Evolutionary conservation across 352 stramenopile species (phyloP).

Genomic region (Elongisporangium undulatum): DNA sequence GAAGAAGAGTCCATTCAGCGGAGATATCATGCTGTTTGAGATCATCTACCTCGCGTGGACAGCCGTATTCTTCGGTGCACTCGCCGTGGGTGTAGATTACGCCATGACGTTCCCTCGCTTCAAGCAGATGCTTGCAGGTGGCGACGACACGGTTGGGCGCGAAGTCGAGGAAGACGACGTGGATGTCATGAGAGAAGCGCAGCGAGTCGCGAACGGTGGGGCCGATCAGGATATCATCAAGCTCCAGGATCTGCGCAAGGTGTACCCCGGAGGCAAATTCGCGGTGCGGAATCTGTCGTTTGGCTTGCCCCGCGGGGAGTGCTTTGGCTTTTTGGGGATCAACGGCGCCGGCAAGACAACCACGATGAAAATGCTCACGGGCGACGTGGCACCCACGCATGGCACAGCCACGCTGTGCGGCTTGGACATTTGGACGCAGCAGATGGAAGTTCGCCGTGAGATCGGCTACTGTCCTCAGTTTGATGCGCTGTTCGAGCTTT

Average conservation of each 20-base stretch:
- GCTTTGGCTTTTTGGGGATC: slow-evolving; percentile 93
- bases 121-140: slow-evolving; percentile 16
- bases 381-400: slow-evolving; percentile 56
- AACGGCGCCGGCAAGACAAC: slow-evolving; percentile 94
- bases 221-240: slow-evolving; percentile 31
- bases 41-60: slow-evolving; percentile 70
- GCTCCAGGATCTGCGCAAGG: slow-evolving; percentile 32
- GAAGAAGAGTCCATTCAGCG: slow-evolving; percentile 38
- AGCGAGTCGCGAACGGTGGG: slow-evolving; percentile 23
- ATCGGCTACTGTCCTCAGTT: slow-evolving; percentile 93
- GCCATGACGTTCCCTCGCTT: slow-evolving; percentile 44
- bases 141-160: slow-evolving; percentile 10
- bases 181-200: slow-evolving; percentile 29
- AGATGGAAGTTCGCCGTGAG: slow-evolving; percentile 52
- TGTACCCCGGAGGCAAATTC: slow-evolving; percentile 59
- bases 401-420: slow-evolving; percentile 38
- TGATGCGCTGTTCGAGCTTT: slow-evolving; percentile 75
- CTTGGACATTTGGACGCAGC: slow-evolving; percentile 52
- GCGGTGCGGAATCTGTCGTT: slow-evolving; percentile 79
- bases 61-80: slow-evolving; percentile 30
- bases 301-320: slow-evolving; percentile 80
- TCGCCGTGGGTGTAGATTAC: slow-evolving; percentile 54
- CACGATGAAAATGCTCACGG: slow-evolving; percentile 93
- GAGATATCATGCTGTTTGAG: slow-evolving; percentile 51
- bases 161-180: slow-evolving; percentile 29